A percentile compares a stretch with the other conserved stretches of the same genome.
Evolutionary conservation across 345 rosid genomes (phyloP).

Genomic region (Heritiera littoralis): DNA sequence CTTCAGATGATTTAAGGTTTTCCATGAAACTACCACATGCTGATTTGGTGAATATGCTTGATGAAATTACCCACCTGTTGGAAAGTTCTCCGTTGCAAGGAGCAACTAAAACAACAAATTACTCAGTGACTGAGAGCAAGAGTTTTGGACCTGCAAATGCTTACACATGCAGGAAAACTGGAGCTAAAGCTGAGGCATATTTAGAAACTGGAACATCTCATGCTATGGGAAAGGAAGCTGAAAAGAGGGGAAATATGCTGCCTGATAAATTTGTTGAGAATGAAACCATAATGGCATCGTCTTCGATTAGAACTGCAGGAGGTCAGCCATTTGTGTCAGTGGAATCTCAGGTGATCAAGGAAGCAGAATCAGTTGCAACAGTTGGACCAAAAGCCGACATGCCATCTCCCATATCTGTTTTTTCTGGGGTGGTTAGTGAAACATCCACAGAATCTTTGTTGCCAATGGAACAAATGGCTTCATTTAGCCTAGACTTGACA

Average conservation of each 20-base stretch:
- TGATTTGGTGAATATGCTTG: conserved; percentile 14
- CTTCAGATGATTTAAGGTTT: background rate
- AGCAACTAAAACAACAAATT: background rate
- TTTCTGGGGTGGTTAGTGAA: background rate
- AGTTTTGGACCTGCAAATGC: conserved; percentile 11
- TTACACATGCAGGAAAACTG: background rate
- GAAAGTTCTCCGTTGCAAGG: conserved; percentile 9
- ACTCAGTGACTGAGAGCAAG: background rate
- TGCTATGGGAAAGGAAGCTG: background rate
- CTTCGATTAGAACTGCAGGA: background rate
- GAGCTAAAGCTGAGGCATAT: background rate
- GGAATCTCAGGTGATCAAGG: background rate
- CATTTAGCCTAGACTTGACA: background rate
- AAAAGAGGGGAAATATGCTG: background rate
- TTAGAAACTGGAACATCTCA: background rate
- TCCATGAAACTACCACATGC: background rate
- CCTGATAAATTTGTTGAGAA: background rate
- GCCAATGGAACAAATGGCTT: background rate
- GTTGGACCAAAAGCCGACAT: background rate
- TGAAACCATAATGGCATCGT: background rate
- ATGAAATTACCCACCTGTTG: conserved; percentile 20
- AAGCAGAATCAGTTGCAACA: background rate
- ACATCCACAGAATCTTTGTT: background rate
- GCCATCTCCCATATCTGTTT: background rate
- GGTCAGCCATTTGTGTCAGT: background rate